These are phyloP conservation scores for Saccharomyces hybrid DNA, from an alignment of 1,139 yeast species.

Conservation along the genomic window DNA sequence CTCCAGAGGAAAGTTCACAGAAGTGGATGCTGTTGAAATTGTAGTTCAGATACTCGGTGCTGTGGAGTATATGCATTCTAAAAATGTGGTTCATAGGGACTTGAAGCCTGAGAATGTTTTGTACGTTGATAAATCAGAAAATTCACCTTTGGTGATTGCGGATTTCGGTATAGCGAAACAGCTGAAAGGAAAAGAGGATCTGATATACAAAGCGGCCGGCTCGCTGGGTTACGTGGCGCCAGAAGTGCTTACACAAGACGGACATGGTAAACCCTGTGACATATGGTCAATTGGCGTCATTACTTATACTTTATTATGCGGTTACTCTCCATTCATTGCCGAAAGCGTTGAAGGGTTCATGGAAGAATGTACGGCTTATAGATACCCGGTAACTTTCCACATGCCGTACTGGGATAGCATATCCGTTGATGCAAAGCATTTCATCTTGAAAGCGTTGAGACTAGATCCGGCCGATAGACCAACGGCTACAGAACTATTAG, in stretches of 20 bases:
- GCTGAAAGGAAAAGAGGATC: constrained; percentile 49
- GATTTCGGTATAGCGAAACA: constrained; percentile 90
- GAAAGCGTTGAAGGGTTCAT: constrained; percentile 77
- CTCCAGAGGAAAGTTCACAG: constrained; percentile 71
- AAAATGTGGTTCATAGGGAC: constrained; percentile 82
- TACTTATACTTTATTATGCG: constrained; percentile 82
- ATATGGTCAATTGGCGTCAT: constrained; percentile 91
- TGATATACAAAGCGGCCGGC: constrained; percentile 75
- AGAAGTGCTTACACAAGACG: constrained; percentile 66
- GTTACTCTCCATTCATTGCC: constrained; percentile 86
- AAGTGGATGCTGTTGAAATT: constrained; percentile 69
- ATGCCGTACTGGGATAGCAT: constrained; percentile 81
- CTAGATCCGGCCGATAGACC: constrained; percentile 60
- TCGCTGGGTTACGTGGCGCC: constrained; percentile 95
- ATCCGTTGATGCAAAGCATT: constrained; percentile 65
- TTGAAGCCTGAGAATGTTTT: constrained; percentile 84
- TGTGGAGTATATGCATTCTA: constrained; percentile 60
- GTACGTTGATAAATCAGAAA: constrained; percentile 40
- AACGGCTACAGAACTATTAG: constrained; percentile 54
- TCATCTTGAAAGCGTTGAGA: constrained; percentile 59
- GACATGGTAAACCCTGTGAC: constrained; percentile 90
- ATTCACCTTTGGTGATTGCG: constrained; percentile 72
- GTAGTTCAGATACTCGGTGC: constrained; percentile 68
- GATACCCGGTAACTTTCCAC: constrained; percentile 64
- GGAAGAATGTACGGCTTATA: constrained; percentile 66